Percentiles rank a stretch among this genome's conserved stretches.
These are phyloP conservation scores for Chaetomium globosum DNA, from an alignment of 2,329 filamentous ascomycete genomes.

Conservation along the genomic window DNA sequence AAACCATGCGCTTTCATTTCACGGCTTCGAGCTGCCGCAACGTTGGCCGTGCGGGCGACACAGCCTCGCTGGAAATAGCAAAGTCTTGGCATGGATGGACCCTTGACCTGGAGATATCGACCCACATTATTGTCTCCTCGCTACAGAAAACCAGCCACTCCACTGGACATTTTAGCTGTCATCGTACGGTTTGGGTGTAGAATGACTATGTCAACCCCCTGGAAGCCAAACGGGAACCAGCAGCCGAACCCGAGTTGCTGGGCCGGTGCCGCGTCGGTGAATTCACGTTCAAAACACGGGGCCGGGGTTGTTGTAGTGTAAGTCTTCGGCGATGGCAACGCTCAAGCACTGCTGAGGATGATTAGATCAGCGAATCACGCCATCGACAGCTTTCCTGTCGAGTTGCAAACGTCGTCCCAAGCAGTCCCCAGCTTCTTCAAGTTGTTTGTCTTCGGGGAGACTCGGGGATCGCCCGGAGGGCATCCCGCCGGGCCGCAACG, in stretches of 20 bases:
- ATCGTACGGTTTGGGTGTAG: background rate
- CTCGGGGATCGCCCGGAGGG: constrained; percentile 26
- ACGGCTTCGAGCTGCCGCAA: background rate
- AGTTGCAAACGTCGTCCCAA: background rate
- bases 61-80: constrained; percentile 38
- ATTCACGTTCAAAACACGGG: background rate
- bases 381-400: background rate
- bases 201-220: background rate
- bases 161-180: background rate
- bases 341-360: background rate
- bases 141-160: constrained; percentile 7
- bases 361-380: background rate
- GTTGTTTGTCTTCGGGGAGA: background rate
- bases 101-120: background rate
- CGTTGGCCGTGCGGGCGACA: constrained; percentile 21
- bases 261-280: constrained; percentile 12
- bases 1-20: constrained; percentile 18
- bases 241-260: constrained; percentile 1
- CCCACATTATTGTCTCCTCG: background rate
- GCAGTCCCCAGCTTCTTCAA: background rate
- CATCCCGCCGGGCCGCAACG: constrained; percentile 28
- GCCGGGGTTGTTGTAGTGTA: background rate
- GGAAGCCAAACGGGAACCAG: background rate
- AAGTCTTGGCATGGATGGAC: background rate
- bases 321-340: background rate